phyloP scores from a whole-genome alignment of 2,329 filamentous ascomycete genomes.

The Epicoccum sorghinum region DNA sequence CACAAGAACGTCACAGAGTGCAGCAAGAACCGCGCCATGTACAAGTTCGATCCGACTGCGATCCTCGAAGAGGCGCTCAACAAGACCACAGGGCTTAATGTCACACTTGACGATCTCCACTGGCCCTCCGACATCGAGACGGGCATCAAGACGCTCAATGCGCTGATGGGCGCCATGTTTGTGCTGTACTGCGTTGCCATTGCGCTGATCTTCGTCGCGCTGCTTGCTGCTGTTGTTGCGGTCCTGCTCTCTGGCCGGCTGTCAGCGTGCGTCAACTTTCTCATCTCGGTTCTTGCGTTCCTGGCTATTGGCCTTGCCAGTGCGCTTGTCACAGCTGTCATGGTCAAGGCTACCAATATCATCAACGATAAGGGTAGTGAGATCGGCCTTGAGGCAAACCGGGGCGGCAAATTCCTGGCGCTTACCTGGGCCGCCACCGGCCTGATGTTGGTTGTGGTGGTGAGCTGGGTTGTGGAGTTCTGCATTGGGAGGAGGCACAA shows the following conservation, averaged over 20 bases:
- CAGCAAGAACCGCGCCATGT: slow-evolving; percentile 60
- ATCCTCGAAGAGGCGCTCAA: slow-evolving; percentile 58
- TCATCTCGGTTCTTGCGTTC: slow-evolving; percentile 59
- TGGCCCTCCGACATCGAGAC: slow-evolving; percentile 64
- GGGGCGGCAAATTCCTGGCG: slow-evolving; percentile 61
- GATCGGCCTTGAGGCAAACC: slow-evolving; percentile 57
- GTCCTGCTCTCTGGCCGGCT: slow-evolving; percentile 54
- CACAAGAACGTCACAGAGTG: slow-evolving; percentile 61
- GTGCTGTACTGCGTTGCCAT: slow-evolving; percentile 66
- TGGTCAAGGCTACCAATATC: slow-evolving; percentile 58
- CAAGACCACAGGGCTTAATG: slow-evolving; percentile 44
- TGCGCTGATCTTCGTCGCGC: slow-evolving; percentile 57
- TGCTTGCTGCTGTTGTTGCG: slow-evolving; percentile 55
- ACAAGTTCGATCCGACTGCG: slow-evolving; percentile 62
- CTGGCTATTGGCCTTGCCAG: slow-evolving; percentile 71
- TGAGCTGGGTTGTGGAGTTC: slow-evolving; percentile 39
- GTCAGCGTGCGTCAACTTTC: slow-evolving; percentile 57
- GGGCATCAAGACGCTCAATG: slow-evolving; percentile 58
- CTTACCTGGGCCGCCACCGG: slow-evolving; percentile 65
- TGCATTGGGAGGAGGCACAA: slow-evolving; percentile 32
- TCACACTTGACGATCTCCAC: slow-evolving; percentile 59
- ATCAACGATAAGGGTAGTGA: slow-evolving; percentile 61
- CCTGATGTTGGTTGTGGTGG: slow-evolving; percentile 49
- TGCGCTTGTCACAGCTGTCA: slow-evolving; percentile 72
- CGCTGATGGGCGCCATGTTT: slow-evolving; percentile 60